These are phyloP conservation scores for Ogataea populi-albae DNA, from an alignment of 805 yeast species.

Conservation along the genomic window DNA sequence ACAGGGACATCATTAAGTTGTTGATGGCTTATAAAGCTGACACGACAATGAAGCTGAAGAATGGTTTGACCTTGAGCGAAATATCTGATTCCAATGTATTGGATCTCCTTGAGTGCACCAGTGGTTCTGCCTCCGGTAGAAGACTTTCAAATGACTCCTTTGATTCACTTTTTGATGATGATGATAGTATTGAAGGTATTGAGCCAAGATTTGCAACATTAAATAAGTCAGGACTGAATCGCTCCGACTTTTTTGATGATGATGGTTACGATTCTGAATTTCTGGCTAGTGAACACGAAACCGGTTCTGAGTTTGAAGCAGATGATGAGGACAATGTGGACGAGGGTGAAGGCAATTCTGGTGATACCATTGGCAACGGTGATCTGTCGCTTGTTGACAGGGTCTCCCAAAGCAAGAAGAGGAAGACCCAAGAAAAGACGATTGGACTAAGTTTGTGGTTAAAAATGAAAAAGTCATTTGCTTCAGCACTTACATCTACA, in stretches of 20 bases:
- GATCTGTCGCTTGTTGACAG: not conserved
- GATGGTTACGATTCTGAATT: constrained; percentile 8
- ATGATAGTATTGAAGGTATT: constrained; percentile 22
- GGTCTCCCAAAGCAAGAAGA: not conserved
- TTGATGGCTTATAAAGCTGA: constrained; percentile 66
- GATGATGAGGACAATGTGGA: constrained; percentile 22
- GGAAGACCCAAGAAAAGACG: constrained; percentile 8
- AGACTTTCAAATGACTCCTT: constrained; percentile 30
- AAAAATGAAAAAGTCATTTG: constrained; percentile 31
- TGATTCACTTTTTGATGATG: constrained; percentile 24
- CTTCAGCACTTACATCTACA: constrained; percentile 8
- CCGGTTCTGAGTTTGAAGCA: constrained; percentile 17
- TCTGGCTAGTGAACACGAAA: constrained; percentile 4
- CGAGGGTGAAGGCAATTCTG: constrained; percentile 7
- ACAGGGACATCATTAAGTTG: constrained; percentile 60
- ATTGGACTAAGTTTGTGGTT: constrained; percentile 30
- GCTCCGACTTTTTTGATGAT: constrained; percentile 18
- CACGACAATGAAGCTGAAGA: constrained; percentile 46
- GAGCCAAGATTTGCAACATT: constrained; percentile 20
- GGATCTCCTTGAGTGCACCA: constrained; percentile 28
- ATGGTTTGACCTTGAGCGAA: constrained; percentile 44
- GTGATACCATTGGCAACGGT: not conserved
- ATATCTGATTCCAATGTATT: constrained; percentile 40
- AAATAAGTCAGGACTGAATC: constrained; percentile 18
- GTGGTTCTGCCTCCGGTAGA: constrained; percentile 12